Percentiles rank a stretch among this genome's conserved stretches.
Conservation (phyloP, 257 asterid genomes). For the Forsythia suspensa region DNA sequence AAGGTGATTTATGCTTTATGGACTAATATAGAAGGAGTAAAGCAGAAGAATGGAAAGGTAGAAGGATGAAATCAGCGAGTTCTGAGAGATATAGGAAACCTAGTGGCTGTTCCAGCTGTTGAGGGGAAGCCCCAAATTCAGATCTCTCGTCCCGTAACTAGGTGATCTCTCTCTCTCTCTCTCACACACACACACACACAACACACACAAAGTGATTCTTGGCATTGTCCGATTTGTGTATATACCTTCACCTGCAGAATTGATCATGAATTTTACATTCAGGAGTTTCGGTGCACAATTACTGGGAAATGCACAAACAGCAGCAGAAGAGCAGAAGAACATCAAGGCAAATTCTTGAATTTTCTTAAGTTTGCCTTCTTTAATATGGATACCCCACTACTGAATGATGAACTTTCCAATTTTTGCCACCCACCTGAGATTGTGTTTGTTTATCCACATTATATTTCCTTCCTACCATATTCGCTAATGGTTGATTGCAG, state of each 20-base stretch:
- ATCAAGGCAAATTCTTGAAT: conserved; percentile 25
- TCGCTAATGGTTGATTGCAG: too few relatives aligned
- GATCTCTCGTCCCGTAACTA: conserved; percentile 39
- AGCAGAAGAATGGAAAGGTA: too few relatives aligned
- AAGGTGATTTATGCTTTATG: too few relatives aligned
- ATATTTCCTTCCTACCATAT: too few relatives aligned
- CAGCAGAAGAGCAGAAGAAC: conserved; percentile 29
- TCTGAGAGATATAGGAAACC: conserved; percentile 76
- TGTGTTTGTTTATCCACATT: too few relatives aligned
- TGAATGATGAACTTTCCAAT: too few relatives aligned
- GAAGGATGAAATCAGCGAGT: conserved; percentile 51
- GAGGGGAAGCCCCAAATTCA: conserved; percentile 36
- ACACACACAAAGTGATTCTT: neutral
- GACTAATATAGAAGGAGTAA: conserved; percentile 10
- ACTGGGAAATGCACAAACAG: conserved; percentile 29
- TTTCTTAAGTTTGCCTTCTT: neutral
- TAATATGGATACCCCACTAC: too few relatives aligned
- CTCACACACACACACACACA: neutral
- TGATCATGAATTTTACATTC: neutral
- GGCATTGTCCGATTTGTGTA: neutral
- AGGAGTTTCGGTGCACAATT: conserved; percentile 28
- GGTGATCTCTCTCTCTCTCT: conserved; percentile 12
- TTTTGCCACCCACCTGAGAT: too few relatives aligned
- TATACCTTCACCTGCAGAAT: neutral
- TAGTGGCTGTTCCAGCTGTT: conserved; percentile 35